Base-by-base conservation (phyloP, 139 green algal species). In the Tetraselmis chui region DNA sequence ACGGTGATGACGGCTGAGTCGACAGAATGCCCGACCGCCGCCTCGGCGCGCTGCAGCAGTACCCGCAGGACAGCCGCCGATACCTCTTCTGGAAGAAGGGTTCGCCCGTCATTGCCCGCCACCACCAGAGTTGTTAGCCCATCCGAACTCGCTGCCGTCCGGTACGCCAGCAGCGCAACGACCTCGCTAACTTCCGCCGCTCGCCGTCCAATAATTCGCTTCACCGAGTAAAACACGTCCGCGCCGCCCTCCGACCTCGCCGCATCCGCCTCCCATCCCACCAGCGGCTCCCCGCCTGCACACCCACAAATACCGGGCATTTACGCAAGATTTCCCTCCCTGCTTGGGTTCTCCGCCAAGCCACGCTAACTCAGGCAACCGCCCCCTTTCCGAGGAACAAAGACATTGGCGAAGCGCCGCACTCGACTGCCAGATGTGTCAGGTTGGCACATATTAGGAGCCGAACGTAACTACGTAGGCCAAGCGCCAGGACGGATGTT, bases 1-100 rank as follows among this genome's bases (percentile, higher is more conserved):
- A 96, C 89, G 18, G 93, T 91, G 67, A 93, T 84, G 2, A 97
- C 89, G 1, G 94, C 92, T 81, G 45, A 5, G 11, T 67, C 45
- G 18, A 67, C 18, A 18, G 45, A 5, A 5, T 67, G 45, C 45
- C 45, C 45, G 45, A 25, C 5, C 45, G 45, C 45, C 11, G 31
- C 77, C 29, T 80, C 77, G 28, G 77, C 77, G 23, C 27, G n/a
- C 5, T 5, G 11, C 5, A 67, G 45, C 45, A 67, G 18, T 18
- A 18, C 11, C 18, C 18, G 5, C 45, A 67, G 18, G 5, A 67
- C 18, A 25, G 45, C 45, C 45, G 45, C 45, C 45, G 45, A 67
- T 18, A 67, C 45, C 45, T 67, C 11, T 18, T 67, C 18, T 18
- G 11, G 18, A 25, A 67, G 18, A 67, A 5, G 5, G 45, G 45